These are phyloP conservation scores for Rosa lucieae DNA, from an alignment of 306 rosid genomes.

Conservation along the genomic window DNA sequence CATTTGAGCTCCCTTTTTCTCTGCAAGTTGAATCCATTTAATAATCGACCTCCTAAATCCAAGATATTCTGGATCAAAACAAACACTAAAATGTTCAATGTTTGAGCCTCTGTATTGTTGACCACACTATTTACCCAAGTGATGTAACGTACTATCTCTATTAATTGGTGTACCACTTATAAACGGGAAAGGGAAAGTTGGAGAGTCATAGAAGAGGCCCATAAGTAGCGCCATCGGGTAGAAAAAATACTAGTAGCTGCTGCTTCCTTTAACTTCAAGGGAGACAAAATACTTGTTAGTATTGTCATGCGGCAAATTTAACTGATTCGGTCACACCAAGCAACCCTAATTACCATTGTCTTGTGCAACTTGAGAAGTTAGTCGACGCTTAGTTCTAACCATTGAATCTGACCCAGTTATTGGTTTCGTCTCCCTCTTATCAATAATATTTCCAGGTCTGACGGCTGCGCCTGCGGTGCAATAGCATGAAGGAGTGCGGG, in stretches of 20 bases:
- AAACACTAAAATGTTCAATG: too few species aligned
- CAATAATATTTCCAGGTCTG: background rate
- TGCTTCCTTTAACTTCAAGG: background rate
- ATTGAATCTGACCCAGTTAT: background rate
- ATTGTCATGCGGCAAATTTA: background rate
- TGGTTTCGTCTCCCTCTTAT: background rate
- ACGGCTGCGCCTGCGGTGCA: background rate
- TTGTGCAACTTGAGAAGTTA: background rate
- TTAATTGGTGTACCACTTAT: too few species aligned
- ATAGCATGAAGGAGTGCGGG: too few species aligned
- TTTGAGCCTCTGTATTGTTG: background rate
- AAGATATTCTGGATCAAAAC: background rate
- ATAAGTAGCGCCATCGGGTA: background rate
- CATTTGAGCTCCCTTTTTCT: background rate
- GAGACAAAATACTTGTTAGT: background rate
- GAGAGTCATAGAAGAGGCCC: background rate
- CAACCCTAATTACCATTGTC: background rate
- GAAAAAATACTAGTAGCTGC: background rate
- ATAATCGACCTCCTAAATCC: background rate
- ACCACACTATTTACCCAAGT: background rate
- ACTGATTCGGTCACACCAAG: background rate
- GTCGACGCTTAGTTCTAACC: background rate
- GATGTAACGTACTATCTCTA: background rate
- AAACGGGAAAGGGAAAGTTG: background rate
- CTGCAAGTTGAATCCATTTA: background rate